These are phyloP conservation scores for Monilinia laxa DNA, from an alignment of 2,329 filamentous ascomycete species.

Conservation along the genomic window DNA sequence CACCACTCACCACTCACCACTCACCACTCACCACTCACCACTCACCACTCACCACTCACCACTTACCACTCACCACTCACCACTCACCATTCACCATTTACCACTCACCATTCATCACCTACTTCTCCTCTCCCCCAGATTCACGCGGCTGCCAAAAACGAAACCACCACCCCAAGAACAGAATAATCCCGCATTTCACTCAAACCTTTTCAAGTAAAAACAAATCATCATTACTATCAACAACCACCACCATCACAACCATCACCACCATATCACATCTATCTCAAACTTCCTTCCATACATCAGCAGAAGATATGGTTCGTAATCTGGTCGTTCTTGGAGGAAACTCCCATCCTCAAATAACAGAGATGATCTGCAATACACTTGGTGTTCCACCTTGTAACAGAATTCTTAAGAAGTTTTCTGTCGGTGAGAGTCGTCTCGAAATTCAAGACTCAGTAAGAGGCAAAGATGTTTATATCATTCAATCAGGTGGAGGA, in stretches of 20 bases:
- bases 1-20: too few species aligned
- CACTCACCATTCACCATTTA: too few species aligned
- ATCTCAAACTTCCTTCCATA: background rate
- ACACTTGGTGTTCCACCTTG: constrained; percentile 84
- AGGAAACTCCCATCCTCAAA: constrained; percentile 85
- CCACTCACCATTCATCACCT: too few species aligned
- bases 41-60: too few species aligned
- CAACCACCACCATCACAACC: constrained; percentile 3
- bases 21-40: too few species aligned
- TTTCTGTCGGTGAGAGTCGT: constrained; percentile 90
- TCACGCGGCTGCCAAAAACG: constrained; percentile 5
- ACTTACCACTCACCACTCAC: too few species aligned
- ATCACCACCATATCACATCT: constrained; percentile 9
- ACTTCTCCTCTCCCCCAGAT: background rate
- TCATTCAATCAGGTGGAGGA: constrained; percentile 90
- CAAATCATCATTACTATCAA: constrained; percentile 10
- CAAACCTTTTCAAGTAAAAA: constrained; percentile 10
- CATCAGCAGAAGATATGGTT: constrained; percentile 62
- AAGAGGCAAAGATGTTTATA: constrained; percentile 97
- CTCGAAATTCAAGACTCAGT: constrained; percentile 97
- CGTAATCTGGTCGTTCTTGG: constrained; percentile 93
- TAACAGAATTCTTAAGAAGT: constrained; percentile 83
- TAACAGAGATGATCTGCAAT: constrained; percentile 84
- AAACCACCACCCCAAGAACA: background rate
- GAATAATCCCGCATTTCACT: constrained; percentile 30